Evolutionary conservation across 2,329 filamentous ascomycete genomes (phyloP), one percentile per base, ranked within the genome.

Genomic region (Ophiostoma ulmi): DNA sequence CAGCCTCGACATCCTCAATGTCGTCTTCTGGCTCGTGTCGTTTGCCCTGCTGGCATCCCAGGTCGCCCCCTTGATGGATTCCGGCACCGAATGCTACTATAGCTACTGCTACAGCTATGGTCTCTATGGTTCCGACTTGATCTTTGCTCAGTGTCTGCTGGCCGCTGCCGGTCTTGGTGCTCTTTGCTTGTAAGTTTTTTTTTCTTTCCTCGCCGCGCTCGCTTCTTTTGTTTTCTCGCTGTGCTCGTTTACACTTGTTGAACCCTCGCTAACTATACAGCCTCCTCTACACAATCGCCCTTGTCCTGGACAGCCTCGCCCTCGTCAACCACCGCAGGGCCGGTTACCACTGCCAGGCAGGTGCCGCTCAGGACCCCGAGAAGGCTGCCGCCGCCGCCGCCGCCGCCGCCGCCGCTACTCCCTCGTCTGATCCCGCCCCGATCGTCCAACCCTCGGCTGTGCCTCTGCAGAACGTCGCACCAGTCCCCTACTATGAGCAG

Each of bases 1-100:
- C 3, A 79, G 78, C 31, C 78, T 87, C 52, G 85, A 88, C 73
- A 80, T 84, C 26, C 80, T 84, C 71, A 80, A 84, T 39, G 75
- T 84, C 69, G 72, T 88, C 70, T 83, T 87, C 76, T 88, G 85
- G 86, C 77, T 85, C 48, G 74, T 78, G 69, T 79, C 81, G 1
- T 82, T 84, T 58, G 80, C 79, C 14, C 73, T 83, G 20, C 75
- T 82, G 11, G 82, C 82, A 8, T 74, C 80, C 20, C 74, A 80
- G 61, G 77, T 80, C 13, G 77, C 78, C 1, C 66, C 75, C 3
- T 70, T 74, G 13, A 76, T 77, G 70, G 68, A 68, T 14, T 71
- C 74, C 10, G 35, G 68, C n/a, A 64, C 71, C 4, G 72, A 72
- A n/a, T 76, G 76, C 75, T 73, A 70, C 52, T 74, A 77, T 63